Percentiles rank a stretch among this genome's conserved stretches.
phyloP scores from a whole-genome alignment of 345 rosid genomes.

The Eutrema yunnanense region DNA sequence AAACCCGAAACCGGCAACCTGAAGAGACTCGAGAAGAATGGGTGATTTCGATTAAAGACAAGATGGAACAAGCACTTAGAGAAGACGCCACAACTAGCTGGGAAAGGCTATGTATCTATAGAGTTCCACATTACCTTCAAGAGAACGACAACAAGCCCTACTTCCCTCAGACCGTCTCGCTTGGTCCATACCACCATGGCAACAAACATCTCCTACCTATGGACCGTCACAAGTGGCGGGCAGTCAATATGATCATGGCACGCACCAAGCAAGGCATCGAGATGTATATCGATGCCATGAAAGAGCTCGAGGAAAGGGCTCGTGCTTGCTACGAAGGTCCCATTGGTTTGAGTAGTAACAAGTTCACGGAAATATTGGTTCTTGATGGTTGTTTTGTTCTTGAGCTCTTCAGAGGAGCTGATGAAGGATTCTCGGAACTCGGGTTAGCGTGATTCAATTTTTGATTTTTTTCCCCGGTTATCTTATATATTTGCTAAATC shows the following conservation, averaged over 20 bases:
- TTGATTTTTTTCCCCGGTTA: background rate
- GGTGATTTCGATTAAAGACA: conserved; percentile 61
- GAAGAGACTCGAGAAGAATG: conserved; percentile 32
- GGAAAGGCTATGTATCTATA: conserved; percentile 40
- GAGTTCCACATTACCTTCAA: conserved; percentile 26
- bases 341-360: conserved; percentile 50
- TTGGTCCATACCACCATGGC: conserved; percentile 83
- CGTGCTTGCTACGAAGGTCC: conserved; percentile 65
- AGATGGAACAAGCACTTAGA: conserved; percentile 51
- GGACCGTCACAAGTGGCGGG: conserved; percentile 85
- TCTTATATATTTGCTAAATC: background rate
- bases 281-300: conserved; percentile 51
- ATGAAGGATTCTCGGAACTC: conserved; percentile 53
- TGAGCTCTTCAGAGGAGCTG: conserved; percentile 71
- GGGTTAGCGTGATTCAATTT: conserved; percentile 24
- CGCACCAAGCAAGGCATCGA: conserved; percentile 47
- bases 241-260: conserved; percentile 52
- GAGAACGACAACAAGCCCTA: conserved; percentile 66
- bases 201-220: conserved; percentile 58
- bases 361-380: conserved; percentile 75
- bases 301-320: conserved; percentile 62
- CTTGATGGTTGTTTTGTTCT: conserved; percentile 80
- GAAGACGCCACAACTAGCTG: conserved; percentile 54
- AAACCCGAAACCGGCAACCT: background rate
- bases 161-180: conserved; percentile 69